Conservation (phyloP, 2,329 filamentous ascomycete genomes). For the Penicillium sp. region DNA sequence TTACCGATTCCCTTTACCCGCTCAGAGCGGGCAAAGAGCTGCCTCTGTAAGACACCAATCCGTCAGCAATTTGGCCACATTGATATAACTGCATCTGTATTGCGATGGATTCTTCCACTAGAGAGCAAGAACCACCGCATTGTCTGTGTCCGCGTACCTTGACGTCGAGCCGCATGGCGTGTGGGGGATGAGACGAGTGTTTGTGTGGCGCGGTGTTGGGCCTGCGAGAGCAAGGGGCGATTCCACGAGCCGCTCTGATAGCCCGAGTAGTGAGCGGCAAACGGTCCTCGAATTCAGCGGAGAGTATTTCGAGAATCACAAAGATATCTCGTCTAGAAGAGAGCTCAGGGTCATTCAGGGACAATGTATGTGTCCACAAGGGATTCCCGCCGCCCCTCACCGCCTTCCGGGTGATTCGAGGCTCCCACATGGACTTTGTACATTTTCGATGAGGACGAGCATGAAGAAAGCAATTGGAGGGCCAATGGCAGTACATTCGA, state of each 20-base stretch:
- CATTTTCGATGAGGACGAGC: background rate
- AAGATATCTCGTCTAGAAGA: slow-evolving; percentile 22
- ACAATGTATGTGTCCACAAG: slow-evolving; percentile 34
- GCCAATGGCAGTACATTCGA: background rate
- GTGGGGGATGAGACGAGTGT: slow-evolving; percentile 32
- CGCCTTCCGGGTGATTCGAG: slow-evolving; percentile 20
- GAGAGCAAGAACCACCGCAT: background rate
- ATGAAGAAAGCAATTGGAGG: background rate
- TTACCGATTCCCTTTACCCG: slow-evolving; percentile 98
- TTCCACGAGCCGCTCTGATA: slow-evolving; percentile 38
- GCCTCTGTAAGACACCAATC: slow-evolving; percentile 58
- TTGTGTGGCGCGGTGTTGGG: slow-evolving; percentile 39
- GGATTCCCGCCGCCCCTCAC: slow-evolving; percentile 29
- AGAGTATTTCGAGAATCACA: slow-evolving; percentile 16
- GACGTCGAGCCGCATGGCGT: slow-evolving; percentile 61
- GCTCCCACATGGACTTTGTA: slow-evolving; percentile 5
- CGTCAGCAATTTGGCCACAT: slow-evolving; percentile 38
- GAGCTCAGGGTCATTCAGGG: slow-evolving; percentile 27
- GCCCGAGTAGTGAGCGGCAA: slow-evolving; percentile 26
- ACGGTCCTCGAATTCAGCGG: slow-evolving; percentile 16
- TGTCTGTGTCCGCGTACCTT: slow-evolving; percentile 50
- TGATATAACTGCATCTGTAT: background rate
- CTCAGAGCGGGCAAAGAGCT: slow-evolving; percentile 86
- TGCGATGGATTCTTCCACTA: background rate
- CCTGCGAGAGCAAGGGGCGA: slow-evolving; percentile 30